phyloP scores from a whole-genome alignment of 106 monocot species.

The Posidonia australis region DNA sequence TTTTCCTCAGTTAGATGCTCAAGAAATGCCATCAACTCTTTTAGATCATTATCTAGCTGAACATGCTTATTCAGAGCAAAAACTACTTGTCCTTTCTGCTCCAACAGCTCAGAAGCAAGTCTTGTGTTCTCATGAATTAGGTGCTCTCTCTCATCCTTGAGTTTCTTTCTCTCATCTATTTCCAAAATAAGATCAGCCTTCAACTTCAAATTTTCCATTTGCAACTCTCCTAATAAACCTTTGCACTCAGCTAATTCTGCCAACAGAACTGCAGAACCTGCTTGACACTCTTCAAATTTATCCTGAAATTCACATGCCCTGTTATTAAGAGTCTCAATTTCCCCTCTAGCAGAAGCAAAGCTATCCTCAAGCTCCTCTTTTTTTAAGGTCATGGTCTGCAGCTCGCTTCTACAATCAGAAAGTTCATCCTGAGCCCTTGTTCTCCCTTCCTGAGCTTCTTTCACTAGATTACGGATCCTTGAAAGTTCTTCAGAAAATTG shows the following conservation, averaged over 20 bases:
- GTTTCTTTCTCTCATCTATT: constrained; percentile 19
- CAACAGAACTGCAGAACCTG: constrained; percentile 19
- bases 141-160: constrained; percentile 34
- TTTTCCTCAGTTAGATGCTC: constrained; percentile 51
- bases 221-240: constrained; percentile 32
- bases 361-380: constrained; percentile 46
- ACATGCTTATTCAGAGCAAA: constrained; percentile 26
- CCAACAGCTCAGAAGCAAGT: constrained; percentile 37
- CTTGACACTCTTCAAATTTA: constrained; percentile 21
- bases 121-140: constrained; percentile 44
- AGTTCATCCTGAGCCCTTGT: constrained; percentile 34
- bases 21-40: constrained; percentile 22
- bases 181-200: constrained; percentile 15
- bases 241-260: constrained; percentile 38
- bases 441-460: constrained; percentile 33
- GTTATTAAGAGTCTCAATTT: constrained; percentile 26
- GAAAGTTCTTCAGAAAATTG: constrained; percentile 31
- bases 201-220: constrained; percentile 48
- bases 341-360: constrained; percentile 19
- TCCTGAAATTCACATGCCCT: background rate
- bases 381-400: constrained; percentile 18
- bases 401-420: constrained; percentile 35
- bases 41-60: constrained; percentile 36
- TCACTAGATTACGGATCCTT: constrained; percentile 13
- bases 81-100: constrained; percentile 37